Base-by-base conservation (phyloP, 2,329 filamentous ascomycete species). In the Cryphonectria carpinicola region DNA sequence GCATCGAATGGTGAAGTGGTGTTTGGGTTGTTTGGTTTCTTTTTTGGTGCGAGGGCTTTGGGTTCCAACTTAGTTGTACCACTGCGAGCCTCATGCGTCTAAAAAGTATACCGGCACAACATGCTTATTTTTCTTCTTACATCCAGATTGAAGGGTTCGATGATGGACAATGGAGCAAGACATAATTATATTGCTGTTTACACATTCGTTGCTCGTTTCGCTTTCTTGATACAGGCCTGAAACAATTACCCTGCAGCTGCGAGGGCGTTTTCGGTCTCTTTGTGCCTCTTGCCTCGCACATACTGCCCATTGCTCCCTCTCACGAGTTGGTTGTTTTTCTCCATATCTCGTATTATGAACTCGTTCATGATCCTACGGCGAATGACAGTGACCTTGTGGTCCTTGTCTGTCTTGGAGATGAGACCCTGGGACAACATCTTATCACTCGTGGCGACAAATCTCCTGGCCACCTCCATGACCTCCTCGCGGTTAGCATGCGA, bases 381-480 rank as follows among this genome's bases (percentile, higher is more conserved):
- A 39, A 64, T 69, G 32, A 71, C 60, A 6, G 28, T 39, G 32
- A 69, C 41, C 52, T 49, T 67, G 52, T 64, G 56, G n/a, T 69
- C 46, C 22, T 71, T 39, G 11, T 67, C 65, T 19, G 32, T n/a
- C 25, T 56, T 66, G n/a, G 63, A 25, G 4, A 72, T 61, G n/a
- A 72, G 63, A 17, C 19, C 43, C 41, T 71, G 69, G 22, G 71
- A 71, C 35, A 73, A 25, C 8, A 73, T 60, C 70, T 73, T 73
- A 54, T 73, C 72, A n/a, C 62, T 70, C 4, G 68, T 63, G 14
- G 68, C 72, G 13, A 73, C 61, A 28, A 70, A 67, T 39, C 37
- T 70, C 63, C 54, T 67, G 39, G 65, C 68, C 56, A 72, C 67
- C 17, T 66, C 65, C 22, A 73, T 25, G 7, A 72, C 32, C 19